phyloP scores from a whole-genome alignment of 768 basidiomycete species.

The Calocybe cyanea region DNA sequence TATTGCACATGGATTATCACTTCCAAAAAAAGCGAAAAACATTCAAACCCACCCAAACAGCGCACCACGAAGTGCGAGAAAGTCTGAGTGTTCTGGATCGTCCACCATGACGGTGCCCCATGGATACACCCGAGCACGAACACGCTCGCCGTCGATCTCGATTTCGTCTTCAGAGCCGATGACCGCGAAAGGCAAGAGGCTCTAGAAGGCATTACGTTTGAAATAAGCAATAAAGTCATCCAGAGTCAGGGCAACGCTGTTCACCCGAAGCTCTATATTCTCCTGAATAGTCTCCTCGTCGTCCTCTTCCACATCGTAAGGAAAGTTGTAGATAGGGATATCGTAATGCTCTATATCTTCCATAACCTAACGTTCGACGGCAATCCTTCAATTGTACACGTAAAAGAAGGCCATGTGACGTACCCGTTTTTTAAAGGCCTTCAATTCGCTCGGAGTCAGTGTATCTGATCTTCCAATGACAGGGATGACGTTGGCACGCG shows the following conservation, averaged over 20 bases:
- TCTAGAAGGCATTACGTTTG: constrained; percentile 21
- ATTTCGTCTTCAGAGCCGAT: constrained; percentile 88
- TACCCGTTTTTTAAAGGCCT: constrained; percentile 80
- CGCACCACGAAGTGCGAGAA: constrained; percentile 72
- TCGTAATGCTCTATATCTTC: constrained; percentile 89
- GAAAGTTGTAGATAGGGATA: constrained; percentile 93
- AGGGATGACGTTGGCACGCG: constrained; percentile 91
- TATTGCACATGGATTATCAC: constrained; percentile 7
- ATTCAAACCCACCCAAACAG: constrained; percentile 48
- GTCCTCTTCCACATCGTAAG: constrained; percentile 90
- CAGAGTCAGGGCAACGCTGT: constrained; percentile 17
- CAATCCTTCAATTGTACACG: constrained; percentile 8
- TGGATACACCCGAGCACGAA: constrained; percentile 82
- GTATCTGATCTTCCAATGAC: constrained; percentile 87
- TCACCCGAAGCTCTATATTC: constrained; percentile 80
- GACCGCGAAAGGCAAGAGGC: constrained; percentile 82
- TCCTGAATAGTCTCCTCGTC: constrained; percentile 90
- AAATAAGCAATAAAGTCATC: not conserved
- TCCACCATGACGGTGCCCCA: constrained; percentile 94
- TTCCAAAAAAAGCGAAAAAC: constrained; percentile 21
- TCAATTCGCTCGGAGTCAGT: constrained; percentile 76
- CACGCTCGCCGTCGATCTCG: constrained; percentile 71
- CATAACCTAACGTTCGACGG: constrained; percentile 59
- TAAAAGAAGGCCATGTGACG: constrained; percentile 18
- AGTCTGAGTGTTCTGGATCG: constrained; percentile 89